These are phyloP conservation scores for Hirschfeldia incana DNA, from an alignment of 345 rosid genomes.

Conservation along the genomic window DNA sequence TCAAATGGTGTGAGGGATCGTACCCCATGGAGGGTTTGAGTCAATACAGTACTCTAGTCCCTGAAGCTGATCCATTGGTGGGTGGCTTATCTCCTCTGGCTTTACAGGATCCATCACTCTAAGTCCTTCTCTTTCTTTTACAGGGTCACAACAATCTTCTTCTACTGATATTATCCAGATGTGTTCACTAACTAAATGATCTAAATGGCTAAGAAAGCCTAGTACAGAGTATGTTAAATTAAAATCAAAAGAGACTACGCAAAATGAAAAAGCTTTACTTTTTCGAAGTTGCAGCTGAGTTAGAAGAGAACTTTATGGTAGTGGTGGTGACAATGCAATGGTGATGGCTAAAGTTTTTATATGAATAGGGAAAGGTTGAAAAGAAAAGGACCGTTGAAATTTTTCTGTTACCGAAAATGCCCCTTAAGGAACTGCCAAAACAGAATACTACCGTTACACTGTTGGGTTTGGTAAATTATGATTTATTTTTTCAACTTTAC, in stretches of 20 bases:
- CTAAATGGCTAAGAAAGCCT: conserved; percentile 15
- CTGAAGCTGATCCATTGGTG: conserved; percentile 98
- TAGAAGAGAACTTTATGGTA: conserved; percentile 34
- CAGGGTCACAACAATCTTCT: conserved; percentile 7
- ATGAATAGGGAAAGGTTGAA: conserved; percentile 1
- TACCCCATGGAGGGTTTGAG: conserved; percentile 99
- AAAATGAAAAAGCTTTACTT: background rate
- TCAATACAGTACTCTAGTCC: conserved; percentile 98
- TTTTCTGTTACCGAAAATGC: conserved; percentile 13
- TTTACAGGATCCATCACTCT: conserved; percentile 75
- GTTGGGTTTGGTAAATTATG: conserved; percentile 25
- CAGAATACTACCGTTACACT: conserved; percentile 44
- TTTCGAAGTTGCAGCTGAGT: conserved; percentile 35
- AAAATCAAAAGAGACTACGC: conserved; percentile 5
- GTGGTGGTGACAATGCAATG: conserved; percentile 36
- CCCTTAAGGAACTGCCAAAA: conserved; percentile 44
- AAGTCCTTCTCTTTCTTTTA: background rate
- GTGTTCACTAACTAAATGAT: conserved; percentile 34
- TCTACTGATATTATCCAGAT: conserved; percentile 28
- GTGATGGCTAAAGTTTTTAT: background rate
- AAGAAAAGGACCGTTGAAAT: background rate
- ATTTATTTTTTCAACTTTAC: conserved; percentile 28
- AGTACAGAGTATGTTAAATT: background rate
- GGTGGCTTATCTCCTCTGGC: conserved; percentile 85
- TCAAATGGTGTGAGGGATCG: background rate